Base-by-base conservation (phyloP, 1,284 basidiomycete species). In the Pseudomicrostroma phylloplanum region DNA sequence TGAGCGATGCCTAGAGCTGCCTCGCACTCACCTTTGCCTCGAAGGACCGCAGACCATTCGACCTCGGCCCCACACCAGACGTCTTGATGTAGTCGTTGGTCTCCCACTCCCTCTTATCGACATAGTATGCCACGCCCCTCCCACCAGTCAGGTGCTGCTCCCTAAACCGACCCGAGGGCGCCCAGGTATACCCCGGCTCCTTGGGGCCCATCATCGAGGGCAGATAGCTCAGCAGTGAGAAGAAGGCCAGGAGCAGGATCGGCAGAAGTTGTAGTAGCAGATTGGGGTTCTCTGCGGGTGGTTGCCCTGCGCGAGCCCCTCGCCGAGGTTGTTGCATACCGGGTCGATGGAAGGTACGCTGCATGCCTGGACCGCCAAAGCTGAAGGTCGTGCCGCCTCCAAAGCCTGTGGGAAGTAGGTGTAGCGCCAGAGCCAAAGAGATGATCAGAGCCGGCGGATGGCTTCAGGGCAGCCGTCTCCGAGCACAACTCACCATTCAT, bases 191-290 rank as follows among this genome's bases (percentile, higher is more conserved):
- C 4, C 82, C 81, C 4, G 93, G 93, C 70, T 96, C 90, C 0
- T 90, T 89, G 6, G 85, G 83, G 0, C 85, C 83, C 23, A 92
- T 79, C 60, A 84, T 63, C 3, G 83, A 86, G 0, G 93, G 92
- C 6, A 97, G 80, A 58, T 91, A 87, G 26, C 90, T 89, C 61
- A 96, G 80, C 66, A 97, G 80, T 6, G 92, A 92, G 80, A 77
- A 78, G 21, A 76, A 65, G 40, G 71, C 65, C 9, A 78, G 62
- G 15, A 78, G 66, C 11, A 77, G 80, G 36, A 99, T 83, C 8
- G 96, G 94, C 15, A 96, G 83, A 19, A 97, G 84, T 76, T 96
- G 92, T 26, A 90, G 80, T 74, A 91, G 81, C 43, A 89, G 79
- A 11, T 89, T 88, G 23, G 89, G 86, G 60, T 87, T 82, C 62